phyloP scores from a whole-genome alignment of 495 filamentous ascomycete genomes.

The Chaetomium tenue region DNA sequence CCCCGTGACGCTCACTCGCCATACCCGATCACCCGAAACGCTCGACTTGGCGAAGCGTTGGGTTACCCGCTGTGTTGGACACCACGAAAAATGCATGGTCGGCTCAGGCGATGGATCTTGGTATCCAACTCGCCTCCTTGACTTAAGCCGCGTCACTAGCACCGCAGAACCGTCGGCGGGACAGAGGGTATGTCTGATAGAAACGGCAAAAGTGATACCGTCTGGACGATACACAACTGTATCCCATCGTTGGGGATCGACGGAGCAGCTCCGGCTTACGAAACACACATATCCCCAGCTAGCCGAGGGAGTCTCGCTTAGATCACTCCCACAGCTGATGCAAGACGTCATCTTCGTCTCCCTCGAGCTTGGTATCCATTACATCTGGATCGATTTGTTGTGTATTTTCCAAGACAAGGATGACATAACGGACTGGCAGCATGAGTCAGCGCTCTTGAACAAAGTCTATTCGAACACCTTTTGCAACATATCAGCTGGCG shows the following conservation, averaged over 20 bases:
- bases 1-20: neutral
- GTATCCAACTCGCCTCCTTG: slow-evolving; percentile 3
- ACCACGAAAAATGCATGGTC: neutral
- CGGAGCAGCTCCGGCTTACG: slow-evolving; percentile 3
- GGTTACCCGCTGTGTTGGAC: neutral
- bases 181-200: neutral
- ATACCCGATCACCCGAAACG: neutral
- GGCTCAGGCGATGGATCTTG: neutral
- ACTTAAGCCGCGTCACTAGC: neutral
- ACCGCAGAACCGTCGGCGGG: neutral
- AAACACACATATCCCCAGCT: neutral
- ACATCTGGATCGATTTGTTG: neutral
- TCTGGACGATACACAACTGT: neutral
- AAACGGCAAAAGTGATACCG: neutral
- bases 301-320: neutral
- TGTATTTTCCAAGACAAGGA: slow-evolving; percentile 3
- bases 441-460: neutral
- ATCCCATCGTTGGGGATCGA: slow-evolving; percentile 3
- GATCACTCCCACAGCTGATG: neutral
- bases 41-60: neutral
- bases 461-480: slow-evolving; percentile 1
- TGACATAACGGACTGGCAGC: neutral
- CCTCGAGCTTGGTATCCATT: neutral
- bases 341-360: neutral
- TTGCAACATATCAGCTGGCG: slow-evolving; percentile 3